Conservation (phyloP, 495 filamentous ascomycete species). For the Melanomma pulvis-pyrius region DNA sequence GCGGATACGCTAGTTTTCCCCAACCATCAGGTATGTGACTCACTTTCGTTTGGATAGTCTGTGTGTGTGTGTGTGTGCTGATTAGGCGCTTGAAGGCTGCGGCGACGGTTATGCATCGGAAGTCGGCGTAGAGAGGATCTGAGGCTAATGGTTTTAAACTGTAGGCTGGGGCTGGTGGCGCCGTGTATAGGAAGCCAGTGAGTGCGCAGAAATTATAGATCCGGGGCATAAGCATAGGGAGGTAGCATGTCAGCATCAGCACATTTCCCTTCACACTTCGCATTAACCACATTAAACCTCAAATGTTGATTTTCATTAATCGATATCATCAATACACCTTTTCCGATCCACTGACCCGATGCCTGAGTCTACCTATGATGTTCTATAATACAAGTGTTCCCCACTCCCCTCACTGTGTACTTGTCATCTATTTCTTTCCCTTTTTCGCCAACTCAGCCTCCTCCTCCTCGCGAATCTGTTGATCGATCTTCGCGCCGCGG, state of each 20-base stretch:
- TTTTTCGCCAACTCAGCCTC: conserved; percentile 49
- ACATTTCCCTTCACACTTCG: too few species aligned
- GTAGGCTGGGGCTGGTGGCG: conserved; percentile 46
- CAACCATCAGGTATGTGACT: conserved; percentile 78
- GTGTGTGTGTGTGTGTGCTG: background rate
- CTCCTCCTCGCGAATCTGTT: conserved; percentile 50
- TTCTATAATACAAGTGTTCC: background rate
- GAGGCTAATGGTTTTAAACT: background rate
- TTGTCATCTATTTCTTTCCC: conserved; percentile 36
- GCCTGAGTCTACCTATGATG: background rate
- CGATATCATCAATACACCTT: background rate
- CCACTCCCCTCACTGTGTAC: background rate
- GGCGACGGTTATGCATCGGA: conserved; percentile 60
- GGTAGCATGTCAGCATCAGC: background rate
- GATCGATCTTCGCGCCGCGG: conserved; percentile 51
- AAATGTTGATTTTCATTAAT: background rate
- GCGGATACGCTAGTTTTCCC: conserved; percentile 92
- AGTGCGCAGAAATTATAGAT: conserved; percentile 12
- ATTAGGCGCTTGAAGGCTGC: conserved; percentile 47
- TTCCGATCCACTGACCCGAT: background rate
- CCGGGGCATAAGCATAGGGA: background rate
- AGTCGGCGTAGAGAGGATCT: conserved; percentile 33
- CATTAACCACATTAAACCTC: background rate
- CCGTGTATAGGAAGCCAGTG: conserved; percentile 46
- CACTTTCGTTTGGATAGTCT: background rate